Evolutionary conservation across 148 eudicot species (phyloP).

Genomic region (Rhododendron henanense): DNA sequence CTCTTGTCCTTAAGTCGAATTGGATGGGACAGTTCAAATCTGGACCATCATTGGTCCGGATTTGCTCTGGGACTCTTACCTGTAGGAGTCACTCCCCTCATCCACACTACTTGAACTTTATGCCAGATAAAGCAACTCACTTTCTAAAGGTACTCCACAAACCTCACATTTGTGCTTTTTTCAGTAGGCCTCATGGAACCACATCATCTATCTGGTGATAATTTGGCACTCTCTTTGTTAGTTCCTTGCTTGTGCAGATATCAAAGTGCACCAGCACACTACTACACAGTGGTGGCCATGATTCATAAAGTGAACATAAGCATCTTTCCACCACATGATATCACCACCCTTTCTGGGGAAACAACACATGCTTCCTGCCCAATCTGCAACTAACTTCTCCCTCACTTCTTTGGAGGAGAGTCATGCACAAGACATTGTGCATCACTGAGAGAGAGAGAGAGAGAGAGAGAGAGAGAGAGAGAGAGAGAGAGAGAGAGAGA

Average conservation of each 20-base stretch:
- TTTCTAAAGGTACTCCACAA: background rate
- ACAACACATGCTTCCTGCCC: background rate
- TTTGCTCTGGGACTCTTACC: background rate
- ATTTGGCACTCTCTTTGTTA: background rate
- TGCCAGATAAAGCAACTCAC: background rate
- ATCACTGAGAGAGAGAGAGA: background rate
- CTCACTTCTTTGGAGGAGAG: background rate
- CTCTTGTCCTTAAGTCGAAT: too few species aligned
- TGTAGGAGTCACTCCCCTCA: background rate
- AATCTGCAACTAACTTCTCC: background rate
- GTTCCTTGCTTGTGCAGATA: background rate
- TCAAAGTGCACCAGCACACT: background rate
- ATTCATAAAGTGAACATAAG: background rate
- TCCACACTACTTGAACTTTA: background rate
- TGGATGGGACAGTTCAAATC: too few species aligned
- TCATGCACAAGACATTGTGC: background rate
- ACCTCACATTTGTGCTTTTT: background rate
- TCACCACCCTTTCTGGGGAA: background rate
- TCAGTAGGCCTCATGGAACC: background rate
- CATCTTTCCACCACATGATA: constrained; percentile 1
- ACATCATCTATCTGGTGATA: background rate
- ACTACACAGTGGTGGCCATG: background rate
- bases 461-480: background rate
- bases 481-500: background rate
- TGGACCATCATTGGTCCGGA: too few species aligned